Evolutionary conservation across 176 grass and related monocot species (phyloP), one percentile per base, ranked within the genome.

Genomic region (Ampelocalamus luodianensis): DNA sequence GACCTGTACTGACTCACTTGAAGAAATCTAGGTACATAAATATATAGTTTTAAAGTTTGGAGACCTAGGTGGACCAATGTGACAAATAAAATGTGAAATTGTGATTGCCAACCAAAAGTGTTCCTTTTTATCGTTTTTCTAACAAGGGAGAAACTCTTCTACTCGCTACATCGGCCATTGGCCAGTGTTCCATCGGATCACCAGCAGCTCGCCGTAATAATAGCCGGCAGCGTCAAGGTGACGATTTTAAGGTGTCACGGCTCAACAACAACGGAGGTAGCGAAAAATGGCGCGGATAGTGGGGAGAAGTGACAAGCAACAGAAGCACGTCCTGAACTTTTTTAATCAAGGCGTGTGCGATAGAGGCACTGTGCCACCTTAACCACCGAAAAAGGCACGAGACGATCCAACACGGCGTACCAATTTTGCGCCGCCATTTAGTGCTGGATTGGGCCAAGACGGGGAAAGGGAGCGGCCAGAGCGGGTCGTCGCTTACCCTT

Each of bases 271-370:
- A 0, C 3, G 22, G 11, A 32, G 62, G 65, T 13, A 18, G 45
- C 23, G 22, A 82, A 71, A 71, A 58, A 26, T 8, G 49, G 36
- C 5, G 7, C 5, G 8, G 12, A 12, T 0, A 5, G 78, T 38
- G 22, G n/a, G 13, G 38, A 12, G 49, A 81, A 39, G 34, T 67
- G 82, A 76, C 71, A 55, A 1, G 82, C 72, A 42, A n/a, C 5
- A 16, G 61, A 56, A 38, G 26, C 58, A 11, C 0, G 8, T 45
- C n/a, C 46, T 68, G 72, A 32, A 67, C 61, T 9, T 43, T 29
- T 23, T 32, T 23, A 3, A 10, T 10, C 22, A 54, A n/a, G 6
- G 22, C 68, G 27, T 75, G 27, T 22, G 29, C 12, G 22, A 18
- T 3, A 8, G 32, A 39, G 20, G 48, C 72, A 20, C 76, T 8